Evolutionary conservation across 2,329 filamentous ascomycete species (phyloP).

Genomic region (Allantophomopsis cytisporea): DNA sequence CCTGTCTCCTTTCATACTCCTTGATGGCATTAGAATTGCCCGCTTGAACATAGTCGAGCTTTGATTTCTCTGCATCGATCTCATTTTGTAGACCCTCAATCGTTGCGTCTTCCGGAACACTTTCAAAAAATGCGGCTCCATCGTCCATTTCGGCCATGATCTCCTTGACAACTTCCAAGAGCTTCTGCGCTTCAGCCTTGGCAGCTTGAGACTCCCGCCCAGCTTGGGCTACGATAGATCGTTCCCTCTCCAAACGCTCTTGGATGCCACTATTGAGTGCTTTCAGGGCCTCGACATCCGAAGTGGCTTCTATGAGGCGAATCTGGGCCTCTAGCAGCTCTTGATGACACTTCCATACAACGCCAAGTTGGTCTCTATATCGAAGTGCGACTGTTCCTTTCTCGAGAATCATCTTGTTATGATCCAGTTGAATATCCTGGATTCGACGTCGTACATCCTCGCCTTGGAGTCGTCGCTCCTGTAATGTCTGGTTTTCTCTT

Average conservation of each 20-base stretch:
- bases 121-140: conserved; percentile 22
- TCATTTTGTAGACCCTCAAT: conserved; percentile 56
- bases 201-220: conserved; percentile 24
- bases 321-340: conserved; percentile 58
- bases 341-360: conserved; percentile 46
- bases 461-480: conserved; percentile 20
- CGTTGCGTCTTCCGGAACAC: conserved; percentile 33
- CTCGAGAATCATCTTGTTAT: conserved; percentile 39
- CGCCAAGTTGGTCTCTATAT: conserved; percentile 45
- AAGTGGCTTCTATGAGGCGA: conserved; percentile 64
- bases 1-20: conserved; percentile 62
- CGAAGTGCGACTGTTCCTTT: conserved; percentile 39
- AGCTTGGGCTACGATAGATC: conserved; percentile 23
- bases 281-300: conserved; percentile 60
- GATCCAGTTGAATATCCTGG: conserved; percentile 33
- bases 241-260: conserved; percentile 31
- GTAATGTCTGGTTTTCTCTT: conserved; percentile 20
- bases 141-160: conserved; percentile 18
- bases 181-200: conserved; percentile 22
- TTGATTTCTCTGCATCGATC: conserved; percentile 59
- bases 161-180: conserved; percentile 23
- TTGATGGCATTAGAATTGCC: conserved; percentile 63
- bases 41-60: conserved; percentile 67
- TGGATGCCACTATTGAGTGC: conserved; percentile 48
- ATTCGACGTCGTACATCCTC: conserved; percentile 27